phyloP scores from a whole-genome alignment of 805 yeast species.

The Candida railenensis region DNA sequence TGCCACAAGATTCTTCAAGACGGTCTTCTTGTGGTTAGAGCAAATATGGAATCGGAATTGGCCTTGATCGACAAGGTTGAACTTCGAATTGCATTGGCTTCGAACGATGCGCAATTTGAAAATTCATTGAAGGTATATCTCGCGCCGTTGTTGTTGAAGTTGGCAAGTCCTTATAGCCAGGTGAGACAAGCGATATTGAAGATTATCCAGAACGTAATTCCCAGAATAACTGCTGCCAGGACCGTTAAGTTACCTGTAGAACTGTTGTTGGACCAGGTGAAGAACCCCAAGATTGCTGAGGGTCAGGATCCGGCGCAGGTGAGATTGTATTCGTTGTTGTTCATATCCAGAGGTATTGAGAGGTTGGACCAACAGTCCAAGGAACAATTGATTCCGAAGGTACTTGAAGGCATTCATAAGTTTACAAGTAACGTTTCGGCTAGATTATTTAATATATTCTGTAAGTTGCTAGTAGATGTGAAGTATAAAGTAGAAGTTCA shows the following conservation, averaged over 20 bases:
- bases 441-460: slow-evolving; percentile 58
- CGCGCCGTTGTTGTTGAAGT: slow-evolving; percentile 75
- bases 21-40: not conserved
- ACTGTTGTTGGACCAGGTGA: slow-evolving; percentile 63
- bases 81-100: slow-evolving; percentile 74
- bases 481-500: slow-evolving; percentile 35
- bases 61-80: slow-evolving; percentile 75
- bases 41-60: slow-evolving; percentile 47
- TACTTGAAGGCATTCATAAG: slow-evolving; percentile 46
- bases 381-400: slow-evolving; percentile 43
- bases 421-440: slow-evolving; percentile 43
- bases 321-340: slow-evolving; percentile 60
- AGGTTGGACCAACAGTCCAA: slow-evolving; percentile 43
- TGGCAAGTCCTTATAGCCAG: slow-evolving; percentile 64
- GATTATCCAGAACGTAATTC: slow-evolving; percentile 63
- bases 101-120: slow-evolving; percentile 63
- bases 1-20: not conserved
- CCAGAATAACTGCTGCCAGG: slow-evolving; percentile 59
- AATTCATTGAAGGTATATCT: slow-evolving; percentile 59
- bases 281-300: slow-evolving; percentile 47
- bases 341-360: slow-evolving; percentile 67
- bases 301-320: slow-evolving; percentile 50
- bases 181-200: slow-evolving; percentile 70
- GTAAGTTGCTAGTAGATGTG: slow-evolving; percentile 46
- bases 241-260: slow-evolving; percentile 61